Evolutionary conservation across 768 basidiomycete species (phyloP).

Genomic region (Paxillus involutus): DNA sequence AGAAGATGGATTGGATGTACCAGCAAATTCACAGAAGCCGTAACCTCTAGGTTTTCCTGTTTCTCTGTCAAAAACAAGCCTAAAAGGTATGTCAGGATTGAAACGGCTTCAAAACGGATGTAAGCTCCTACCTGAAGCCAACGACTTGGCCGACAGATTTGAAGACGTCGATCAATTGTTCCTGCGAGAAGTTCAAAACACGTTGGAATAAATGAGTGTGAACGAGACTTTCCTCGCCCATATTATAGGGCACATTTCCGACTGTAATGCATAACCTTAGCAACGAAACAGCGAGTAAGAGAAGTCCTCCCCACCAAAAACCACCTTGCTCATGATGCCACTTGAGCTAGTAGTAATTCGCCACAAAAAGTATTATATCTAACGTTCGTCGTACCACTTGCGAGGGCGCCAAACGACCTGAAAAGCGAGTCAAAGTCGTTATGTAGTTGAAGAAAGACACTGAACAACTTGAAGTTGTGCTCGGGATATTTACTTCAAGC

Average conservation of each 20-base stretch:
- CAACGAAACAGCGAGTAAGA: neutral
- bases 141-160: conserved; percentile 86
- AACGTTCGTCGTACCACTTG: neutral
- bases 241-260: conserved; percentile 89
- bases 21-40: conserved; percentile 91
- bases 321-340: conserved; percentile 62
- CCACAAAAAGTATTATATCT: neutral
- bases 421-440: neutral
- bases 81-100: conserved; percentile 28
- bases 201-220: neutral
- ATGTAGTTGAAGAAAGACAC: too few species aligned
- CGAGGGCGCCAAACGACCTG: neutral
- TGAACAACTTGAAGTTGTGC: too few species aligned
- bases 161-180: conserved; percentile 85
- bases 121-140: conserved; percentile 69
- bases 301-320: conserved; percentile 54
- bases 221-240: conserved; percentile 59
- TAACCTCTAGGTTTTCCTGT: conserved; percentile 96
- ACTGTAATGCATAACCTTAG: conserved; percentile 41
- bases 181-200: conserved; percentile 38
- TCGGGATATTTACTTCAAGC: too few species aligned
- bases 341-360: neutral
- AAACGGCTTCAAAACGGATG: neutral
- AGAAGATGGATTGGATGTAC: conserved; percentile 51
- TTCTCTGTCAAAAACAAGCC: conserved; percentile 86